Evolutionary conservation across 2,329 filamentous ascomycete species (phyloP).

Genomic region (Canariomyces notabilis): DNA sequence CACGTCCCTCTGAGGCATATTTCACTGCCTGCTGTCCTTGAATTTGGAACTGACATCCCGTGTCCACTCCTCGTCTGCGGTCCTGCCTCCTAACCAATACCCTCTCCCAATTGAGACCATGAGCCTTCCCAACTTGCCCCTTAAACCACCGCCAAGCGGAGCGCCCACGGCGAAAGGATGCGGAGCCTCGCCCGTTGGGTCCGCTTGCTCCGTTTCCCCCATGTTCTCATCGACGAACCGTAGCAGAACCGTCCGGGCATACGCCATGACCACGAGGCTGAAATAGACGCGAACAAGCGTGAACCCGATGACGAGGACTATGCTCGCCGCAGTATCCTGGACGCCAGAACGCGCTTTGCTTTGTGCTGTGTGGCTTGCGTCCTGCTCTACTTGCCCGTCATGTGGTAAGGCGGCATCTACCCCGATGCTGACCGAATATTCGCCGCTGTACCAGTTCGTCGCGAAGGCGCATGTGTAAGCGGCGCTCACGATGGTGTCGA

Average conservation of each 20-base stretch:
- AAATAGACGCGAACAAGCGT: constrained; percentile 79
- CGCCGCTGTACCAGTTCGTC: constrained; percentile 67
- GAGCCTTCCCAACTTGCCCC: constrained; percentile 68
- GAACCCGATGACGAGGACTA: constrained; percentile 68
- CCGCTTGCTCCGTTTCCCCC: constrained; percentile 43
- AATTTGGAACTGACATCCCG: constrained; percentile 45
- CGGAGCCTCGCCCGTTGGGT: constrained; percentile 12
- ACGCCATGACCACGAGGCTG: constrained; percentile 75
- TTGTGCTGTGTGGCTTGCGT: constrained; percentile 19
- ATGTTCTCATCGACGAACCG: constrained; percentile 54
- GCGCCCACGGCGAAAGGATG: constrained; percentile 65
- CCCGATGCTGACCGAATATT: constrained; percentile 9
- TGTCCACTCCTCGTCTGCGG: constrained; percentile 63
- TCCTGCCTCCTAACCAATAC: constrained; percentile 74
- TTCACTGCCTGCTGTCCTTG: constrained; percentile 17
- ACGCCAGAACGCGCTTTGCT: constrained; percentile 27
- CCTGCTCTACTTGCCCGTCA: constrained; percentile 5
- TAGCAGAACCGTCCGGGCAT: constrained; percentile 70
- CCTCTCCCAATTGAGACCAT: constrained; percentile 69
- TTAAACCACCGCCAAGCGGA: constrained; percentile 74
- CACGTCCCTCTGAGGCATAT: constrained; percentile 4
- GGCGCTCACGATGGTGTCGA: constrained; percentile 78
- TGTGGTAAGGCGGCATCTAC: constrained; percentile 2
- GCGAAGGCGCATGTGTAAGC: constrained; percentile 79
- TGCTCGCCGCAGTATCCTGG: constrained; percentile 66